A percentile compares a stretch with the other conserved stretches of the same genome.
These are phyloP conservation scores for Talaromyces adpressus DNA, from an alignment of 495 filamentous ascomycete genomes.

Conservation along the genomic window DNA sequence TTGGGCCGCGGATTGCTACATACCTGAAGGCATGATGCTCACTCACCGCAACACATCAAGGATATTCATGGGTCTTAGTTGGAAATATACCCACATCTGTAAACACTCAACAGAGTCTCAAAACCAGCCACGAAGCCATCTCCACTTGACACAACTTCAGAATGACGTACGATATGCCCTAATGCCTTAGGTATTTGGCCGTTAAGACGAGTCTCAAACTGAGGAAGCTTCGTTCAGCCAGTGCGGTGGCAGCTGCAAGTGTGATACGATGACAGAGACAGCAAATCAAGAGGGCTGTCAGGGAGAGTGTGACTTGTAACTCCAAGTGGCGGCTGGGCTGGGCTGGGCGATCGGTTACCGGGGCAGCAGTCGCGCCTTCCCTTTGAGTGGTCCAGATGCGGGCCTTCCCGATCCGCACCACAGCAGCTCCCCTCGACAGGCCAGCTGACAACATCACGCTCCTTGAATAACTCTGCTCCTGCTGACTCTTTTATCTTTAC, in stretches of 20 bases:
- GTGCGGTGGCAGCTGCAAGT: neutral
- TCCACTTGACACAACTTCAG: neutral
- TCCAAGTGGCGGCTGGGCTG: too few relatives aligned
- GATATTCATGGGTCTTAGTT: neutral
- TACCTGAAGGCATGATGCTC: neutral
- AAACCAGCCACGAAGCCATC: neutral
- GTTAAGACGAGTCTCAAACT: neutral
- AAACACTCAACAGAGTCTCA: neutral
- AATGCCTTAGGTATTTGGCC: neutral
- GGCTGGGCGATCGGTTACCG: slow-evolving; percentile 4
- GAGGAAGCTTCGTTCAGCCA: too few relatives aligned
- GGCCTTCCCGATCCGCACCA: neutral
- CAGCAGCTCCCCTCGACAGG: neutral
- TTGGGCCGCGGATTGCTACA: neutral
- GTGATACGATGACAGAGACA: neutral
- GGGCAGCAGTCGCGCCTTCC: slow-evolving; percentile 2
- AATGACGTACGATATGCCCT: neutral
- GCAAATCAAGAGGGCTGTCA: neutral
- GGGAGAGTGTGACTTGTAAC: neutral
- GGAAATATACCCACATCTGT: neutral
- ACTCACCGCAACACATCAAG: neutral
- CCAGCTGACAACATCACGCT: neutral
- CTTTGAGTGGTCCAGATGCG: neutral
- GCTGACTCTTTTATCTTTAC: neutral
- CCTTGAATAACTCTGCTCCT: neutral